These are phyloP conservation scores for Acanthamoeba royreba DNA, from an alignment of 208 protist species.

Conservation along the genomic window DNA sequence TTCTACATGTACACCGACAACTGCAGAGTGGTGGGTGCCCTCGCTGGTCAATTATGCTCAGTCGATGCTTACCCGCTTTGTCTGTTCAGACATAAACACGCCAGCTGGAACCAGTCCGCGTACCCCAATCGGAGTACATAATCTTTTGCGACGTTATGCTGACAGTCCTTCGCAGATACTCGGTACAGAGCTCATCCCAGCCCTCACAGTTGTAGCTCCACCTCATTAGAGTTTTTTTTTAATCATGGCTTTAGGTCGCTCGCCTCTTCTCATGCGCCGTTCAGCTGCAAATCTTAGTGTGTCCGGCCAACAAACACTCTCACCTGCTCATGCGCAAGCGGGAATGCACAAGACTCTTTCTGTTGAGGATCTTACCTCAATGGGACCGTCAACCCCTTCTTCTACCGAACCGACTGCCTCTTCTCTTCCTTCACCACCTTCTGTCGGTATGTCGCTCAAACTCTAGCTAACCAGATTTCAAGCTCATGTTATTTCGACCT, in stretches of 20 bases:
- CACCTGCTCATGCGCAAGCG: neutral
- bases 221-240: neutral
- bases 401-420: neutral
- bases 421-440: neutral
- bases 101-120: neutral
- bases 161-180: neutral
- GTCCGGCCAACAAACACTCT: neutral
- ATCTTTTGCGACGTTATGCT: neutral
- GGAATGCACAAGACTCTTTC: slow-evolving; percentile 8
- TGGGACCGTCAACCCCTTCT: neutral
- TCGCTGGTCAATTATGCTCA: neutral
- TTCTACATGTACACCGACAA: neutral
- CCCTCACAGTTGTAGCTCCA: neutral
- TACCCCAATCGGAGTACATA: neutral
- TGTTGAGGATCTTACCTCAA: neutral
- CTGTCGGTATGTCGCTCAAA: neutral
- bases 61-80: neutral
- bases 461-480: neutral
- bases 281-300: no score
- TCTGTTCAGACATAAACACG: neutral
- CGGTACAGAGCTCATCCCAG: neutral
- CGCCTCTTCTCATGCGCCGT: neutral
- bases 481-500: neutral
- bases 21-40: neutral
- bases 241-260: neutral